These are phyloP conservation scores for Durusdinium trenchii DNA, from an alignment of 73 alveolate species.

Conservation along the genomic window DNA sequence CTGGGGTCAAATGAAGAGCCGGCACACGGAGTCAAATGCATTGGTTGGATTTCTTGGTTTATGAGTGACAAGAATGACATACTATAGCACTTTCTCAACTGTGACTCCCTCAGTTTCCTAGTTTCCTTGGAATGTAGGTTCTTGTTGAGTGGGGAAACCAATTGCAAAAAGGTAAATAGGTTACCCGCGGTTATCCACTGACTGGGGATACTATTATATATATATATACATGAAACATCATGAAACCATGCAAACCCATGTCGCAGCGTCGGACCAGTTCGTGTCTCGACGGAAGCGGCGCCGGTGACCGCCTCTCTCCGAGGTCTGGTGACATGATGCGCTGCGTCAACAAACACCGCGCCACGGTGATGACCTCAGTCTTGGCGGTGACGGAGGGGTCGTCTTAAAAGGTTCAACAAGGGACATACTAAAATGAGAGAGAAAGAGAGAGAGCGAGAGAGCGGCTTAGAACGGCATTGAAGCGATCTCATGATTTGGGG, in stretches of 20 bases:
- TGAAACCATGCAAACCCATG: too few relatives aligned
- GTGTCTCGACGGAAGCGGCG: background rate
- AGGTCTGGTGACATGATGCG: constrained; percentile 54
- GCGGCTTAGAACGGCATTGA: too few relatives aligned
- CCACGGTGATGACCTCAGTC: constrained; percentile 67
- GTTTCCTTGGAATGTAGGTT: too few relatives aligned
- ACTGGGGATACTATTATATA: too few relatives aligned
- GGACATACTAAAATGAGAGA: too few relatives aligned
- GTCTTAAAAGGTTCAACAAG: too few relatives aligned
- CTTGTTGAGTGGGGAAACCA: background rate
- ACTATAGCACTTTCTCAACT: too few relatives aligned
- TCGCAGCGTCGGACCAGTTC: too few relatives aligned
- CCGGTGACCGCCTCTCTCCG: constrained; percentile 18
- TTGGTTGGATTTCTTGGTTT: background rate
- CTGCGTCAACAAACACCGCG: constrained; percentile 76
- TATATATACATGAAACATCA: background rate
- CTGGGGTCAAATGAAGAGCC: background rate
- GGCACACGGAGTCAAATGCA: background rate
- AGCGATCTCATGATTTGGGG: too few relatives aligned
- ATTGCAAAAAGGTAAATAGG: background rate
- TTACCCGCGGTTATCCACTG: background rate
- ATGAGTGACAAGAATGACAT: too few relatives aligned
- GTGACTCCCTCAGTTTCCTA: too few relatives aligned
- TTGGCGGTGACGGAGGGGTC: background rate
- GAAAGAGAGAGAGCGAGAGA: too few relatives aligned